Evolutionary conservation across 306 rosid genomes (phyloP), one percentile per base, ranked within the genome.

Genomic region (Pueraria montana): DNA sequence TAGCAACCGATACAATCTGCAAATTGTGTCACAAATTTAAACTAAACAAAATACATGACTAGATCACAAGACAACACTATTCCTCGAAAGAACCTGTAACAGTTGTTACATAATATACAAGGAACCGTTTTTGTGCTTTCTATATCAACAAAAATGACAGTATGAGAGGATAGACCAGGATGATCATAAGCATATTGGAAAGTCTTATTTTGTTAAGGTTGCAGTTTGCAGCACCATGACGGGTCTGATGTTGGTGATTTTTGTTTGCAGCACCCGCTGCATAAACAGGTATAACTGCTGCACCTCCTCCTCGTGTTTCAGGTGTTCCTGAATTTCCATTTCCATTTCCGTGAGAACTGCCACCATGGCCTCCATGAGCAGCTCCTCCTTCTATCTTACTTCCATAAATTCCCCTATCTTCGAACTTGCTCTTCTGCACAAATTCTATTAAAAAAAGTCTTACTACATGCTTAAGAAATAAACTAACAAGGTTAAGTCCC

Each of bases 181-280:
- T 48, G 55, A 86, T 67, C 81, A 84, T 84, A 80, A 89, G 36
- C 77, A 83, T 24, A 46, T 83, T 78, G 43, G 85, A 62, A 59
- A 80, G 3, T 38, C 63, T 65, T 62, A 64, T 77, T 65, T 59
- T 68, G 87, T 82, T 53, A 30, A 72, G 88, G 82, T 85, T 80
- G 78, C 85, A 43, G 80, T 64, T 79, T 55, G 85, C 97, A 24
- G 91, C 85, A 34, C 89, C 80, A 46, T 2, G 91, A 65, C 74
- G 91, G 4, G 2, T 55, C 21, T 82, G 85, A 34, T 64, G 90
- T 38, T 76, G 84, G 78, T 7, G 84, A 52, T 82, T 91, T 53
- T 45, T 91, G 53, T 80, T 87, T n/a, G 89, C 91, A 1, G 94
- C 86, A 23, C 94, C 94, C 0, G 91, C 97, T 48, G 80, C 84